Evolutionary conservation across 2,329 filamentous ascomycete genomes (phyloP), one percentile per base, ranked within the genome.

Genomic region (Harringtonia lauricola): DNA sequence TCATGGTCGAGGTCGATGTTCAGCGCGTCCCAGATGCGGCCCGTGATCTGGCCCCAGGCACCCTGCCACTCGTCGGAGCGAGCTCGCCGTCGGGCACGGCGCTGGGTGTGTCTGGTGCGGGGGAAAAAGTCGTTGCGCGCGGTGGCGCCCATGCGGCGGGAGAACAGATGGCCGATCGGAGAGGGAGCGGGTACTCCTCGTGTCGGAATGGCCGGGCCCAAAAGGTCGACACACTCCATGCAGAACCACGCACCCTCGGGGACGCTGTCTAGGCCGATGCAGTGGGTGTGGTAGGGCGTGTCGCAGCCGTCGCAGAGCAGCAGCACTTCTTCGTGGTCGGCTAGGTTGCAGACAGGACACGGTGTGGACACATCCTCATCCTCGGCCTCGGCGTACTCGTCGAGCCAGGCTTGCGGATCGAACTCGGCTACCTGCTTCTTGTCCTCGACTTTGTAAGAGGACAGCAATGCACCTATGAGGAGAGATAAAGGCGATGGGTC

Each of bases 221-320:
- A 65, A 21, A 72, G 59, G 49, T 75, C 71, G 49, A 70, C 61
- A 63, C 92, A 98, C 54, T 84, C 79, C 62, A 92, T 81, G 66
- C 92, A 98, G 61, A 90, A 95, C 89, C 90, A 98, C 51, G 81
- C 70, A 24, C 84, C 85, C 26, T 72, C 65, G 19, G 89, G 88
- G 44, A 94, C 77, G 42, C 71, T 66, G 47, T 89, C 81, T 40
- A 95, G 73, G 29, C 86, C 89, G 48, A 94, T 78, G 62, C 92
- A 98, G 61, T 94, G 86, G 39, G 88, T 88, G 62, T 98, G 92
- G 55, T 90, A 95, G 36, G 85, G 77, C 29, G 82, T 81, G 67
- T 94, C 83, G 67, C 92, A 98, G 56, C 80, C 82, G 61, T 95
- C 88, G 65, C 92, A 98, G 48, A 94, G 77, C 52, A 96, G 79